phyloP scores from a whole-genome alignment of 108 stramenopile species.

The Cyclotella baltica region DNA sequence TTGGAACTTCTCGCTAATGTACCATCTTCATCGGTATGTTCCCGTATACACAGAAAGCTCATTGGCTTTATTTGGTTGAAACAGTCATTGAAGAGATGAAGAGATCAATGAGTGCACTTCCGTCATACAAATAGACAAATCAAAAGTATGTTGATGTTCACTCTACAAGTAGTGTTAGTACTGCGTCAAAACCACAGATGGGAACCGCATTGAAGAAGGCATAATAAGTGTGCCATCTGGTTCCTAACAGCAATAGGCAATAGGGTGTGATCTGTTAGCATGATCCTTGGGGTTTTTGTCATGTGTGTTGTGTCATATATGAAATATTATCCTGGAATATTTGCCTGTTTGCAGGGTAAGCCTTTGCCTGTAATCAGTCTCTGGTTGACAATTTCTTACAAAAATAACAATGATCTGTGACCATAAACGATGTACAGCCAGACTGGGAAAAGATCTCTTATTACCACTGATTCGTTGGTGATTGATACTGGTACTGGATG shows the following conservation, averaged over 20 bases:
- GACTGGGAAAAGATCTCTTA: not conserved
- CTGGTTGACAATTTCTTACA: constrained; percentile 6
- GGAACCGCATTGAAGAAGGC: constrained; percentile 19
- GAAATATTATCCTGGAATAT: constrained; percentile 5
- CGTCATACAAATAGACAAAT: not conserved
- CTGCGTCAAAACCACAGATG: not conserved
- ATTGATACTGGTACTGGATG: constrained; percentile 15
- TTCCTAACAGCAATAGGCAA: constrained; percentile 9
- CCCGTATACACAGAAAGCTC: not conserved
- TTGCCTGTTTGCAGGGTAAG: constrained; percentile 14
- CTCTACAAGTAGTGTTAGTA: constrained; percentile 12
- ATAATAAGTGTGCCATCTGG: constrained; percentile 10
- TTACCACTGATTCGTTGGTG: not conserved
- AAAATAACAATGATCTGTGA: not conserved
- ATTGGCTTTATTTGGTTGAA: not conserved
- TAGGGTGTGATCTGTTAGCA: not conserved
- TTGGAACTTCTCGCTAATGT: not conserved
- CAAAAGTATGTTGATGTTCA: not conserved
- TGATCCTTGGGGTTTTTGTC: not conserved
- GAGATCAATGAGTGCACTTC: constrained; percentile 22
- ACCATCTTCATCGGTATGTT: constrained; percentile 22
- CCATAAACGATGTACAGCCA: not conserved
- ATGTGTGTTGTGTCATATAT: not conserved
- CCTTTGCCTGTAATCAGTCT: not conserved
- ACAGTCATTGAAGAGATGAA: not conserved